Evolutionary conservation across 208 protist species (phyloP).

Genomic region (Lotmaria passim): DNA sequence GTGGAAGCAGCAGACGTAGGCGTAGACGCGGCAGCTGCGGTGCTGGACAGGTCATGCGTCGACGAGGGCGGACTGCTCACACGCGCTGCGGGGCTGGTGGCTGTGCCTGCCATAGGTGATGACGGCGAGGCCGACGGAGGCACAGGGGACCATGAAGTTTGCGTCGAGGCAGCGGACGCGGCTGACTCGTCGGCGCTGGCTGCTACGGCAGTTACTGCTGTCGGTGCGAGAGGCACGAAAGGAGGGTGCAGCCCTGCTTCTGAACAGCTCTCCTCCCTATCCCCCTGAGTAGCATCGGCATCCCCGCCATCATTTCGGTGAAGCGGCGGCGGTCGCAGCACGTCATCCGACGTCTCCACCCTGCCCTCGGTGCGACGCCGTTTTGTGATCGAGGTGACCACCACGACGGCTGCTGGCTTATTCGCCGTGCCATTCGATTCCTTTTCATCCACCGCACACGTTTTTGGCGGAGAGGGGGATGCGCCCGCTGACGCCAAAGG

Average conservation of each 20-base stretch:
- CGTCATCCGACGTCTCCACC: too few relatives aligned
- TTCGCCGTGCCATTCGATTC: not conserved
- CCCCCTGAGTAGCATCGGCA: too few relatives aligned
- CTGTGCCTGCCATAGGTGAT: not conserved
- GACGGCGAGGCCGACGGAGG: not conserved
- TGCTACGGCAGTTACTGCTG: not conserved
- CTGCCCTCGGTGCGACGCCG: too few relatives aligned
- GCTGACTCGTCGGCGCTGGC: not conserved
- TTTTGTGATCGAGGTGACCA: too few relatives aligned
- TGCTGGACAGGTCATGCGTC: not conserved
- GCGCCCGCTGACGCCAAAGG: not conserved
- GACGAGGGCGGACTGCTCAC: not conserved
- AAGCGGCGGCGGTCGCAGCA: too few relatives aligned
- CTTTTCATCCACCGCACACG: not conserved
- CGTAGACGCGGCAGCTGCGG: not conserved
- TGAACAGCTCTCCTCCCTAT: not conserved
- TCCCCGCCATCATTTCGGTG: too few relatives aligned
- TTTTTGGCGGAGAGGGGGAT: not conserved
- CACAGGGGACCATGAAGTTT: slow-evolving; percentile 17
- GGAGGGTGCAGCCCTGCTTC: not conserved
- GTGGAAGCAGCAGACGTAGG: too few relatives aligned
- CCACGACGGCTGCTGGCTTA: not conserved
- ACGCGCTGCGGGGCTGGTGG: not conserved
- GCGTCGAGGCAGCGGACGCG: not conserved
- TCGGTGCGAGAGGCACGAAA: not conserved